Evolutionary conservation across 345 rosid genomes (phyloP), one percentile per base, ranked within the genome.

Genomic region (Nasturtium officinale): DNA sequence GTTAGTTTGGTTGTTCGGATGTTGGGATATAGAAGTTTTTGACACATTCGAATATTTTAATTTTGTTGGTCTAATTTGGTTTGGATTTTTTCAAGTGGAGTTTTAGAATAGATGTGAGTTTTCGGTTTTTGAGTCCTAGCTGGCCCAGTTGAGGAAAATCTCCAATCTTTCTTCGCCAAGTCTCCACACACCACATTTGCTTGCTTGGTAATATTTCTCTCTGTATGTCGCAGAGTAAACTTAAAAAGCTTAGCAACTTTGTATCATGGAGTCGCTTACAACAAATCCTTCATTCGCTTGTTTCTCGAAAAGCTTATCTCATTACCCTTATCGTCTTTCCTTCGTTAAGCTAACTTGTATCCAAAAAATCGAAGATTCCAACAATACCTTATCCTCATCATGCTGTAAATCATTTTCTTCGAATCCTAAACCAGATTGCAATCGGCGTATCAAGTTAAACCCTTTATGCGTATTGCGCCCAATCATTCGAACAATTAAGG

Each of bases 251-350:
- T 26, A 53, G 38, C 18, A 59, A 21, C 58, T 9, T n/a, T 7
- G 5, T 78, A 63, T 65, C 71, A 87, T 86, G 96, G 84, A 72
- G 78, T 71, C 83, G 33, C 37, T 84, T 16, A 78, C 76, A 11
- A 37, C 79, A 30, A 87, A 73, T 32, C 81, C 86, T 54, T 37
- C 78, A 10, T 79, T 64, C 45, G 70, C 23, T 64, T 62, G 76
- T 58, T 71, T 81, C 65, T 55, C 53, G 29, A 71, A 80, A 46
- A 67, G 20, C 45, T 61, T 77, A 29, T 51, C 67, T 45, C 74
- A 33, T 69, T 30, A 28, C 46, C 51, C 83, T 21, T 60, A 42
- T 37, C 64, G 40, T 37, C 48, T 72, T 13, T 76, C 83, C 7
- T 79, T 77, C 58, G 57, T 77, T 38, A 83, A 71, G 23, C 65